These are phyloP conservation scores for Albugo laibachii DNA, from an alignment of 352 stramenopile species.

Conservation along the genomic window DNA sequence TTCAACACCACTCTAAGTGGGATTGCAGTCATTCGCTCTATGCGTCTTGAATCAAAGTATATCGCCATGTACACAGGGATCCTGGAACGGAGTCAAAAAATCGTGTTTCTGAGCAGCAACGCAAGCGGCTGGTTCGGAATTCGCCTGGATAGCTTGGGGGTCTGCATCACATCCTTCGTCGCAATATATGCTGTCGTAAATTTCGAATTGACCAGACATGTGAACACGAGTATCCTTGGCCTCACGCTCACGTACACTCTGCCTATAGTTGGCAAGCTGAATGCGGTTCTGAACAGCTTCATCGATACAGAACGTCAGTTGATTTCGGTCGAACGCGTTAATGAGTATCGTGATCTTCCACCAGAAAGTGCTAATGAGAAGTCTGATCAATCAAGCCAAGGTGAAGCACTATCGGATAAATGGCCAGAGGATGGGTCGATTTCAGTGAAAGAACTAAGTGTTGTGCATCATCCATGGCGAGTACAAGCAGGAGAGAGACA, in stretches of 20 bases:
- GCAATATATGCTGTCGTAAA: constrained; percentile 53
- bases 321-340: constrained; percentile 79
- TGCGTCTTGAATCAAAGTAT: constrained; percentile 25
- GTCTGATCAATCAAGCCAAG: constrained; percentile 2
- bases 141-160: constrained; percentile 63
- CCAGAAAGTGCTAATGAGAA: constrained; percentile 15
- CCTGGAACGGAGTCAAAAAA: constrained; percentile 48
- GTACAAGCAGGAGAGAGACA: neutral
- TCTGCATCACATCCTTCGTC: constrained; percentile 68
- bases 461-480: constrained; percentile 14
- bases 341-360: constrained; percentile 50
- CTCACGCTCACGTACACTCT: constrained; percentile 84
- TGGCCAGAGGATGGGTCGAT: constrained; percentile 35
- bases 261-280: constrained; percentile 77
- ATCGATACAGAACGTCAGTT: constrained; percentile 82
- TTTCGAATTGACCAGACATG: constrained; percentile 22
- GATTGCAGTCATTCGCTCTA: constrained; percentile 35
- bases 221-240: constrained; percentile 57
- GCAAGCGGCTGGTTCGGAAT: constrained; percentile 67
- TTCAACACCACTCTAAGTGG: constrained; percentile 65
- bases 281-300: constrained; percentile 64
- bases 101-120: constrained; percentile 54
- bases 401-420: neutral
- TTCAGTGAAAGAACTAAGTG: constrained; percentile 23
- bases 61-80: constrained; percentile 14